phyloP scores from a whole-genome alignment of 2,329 filamentous ascomycete genomes.

The Penicillium sp. region DNA sequence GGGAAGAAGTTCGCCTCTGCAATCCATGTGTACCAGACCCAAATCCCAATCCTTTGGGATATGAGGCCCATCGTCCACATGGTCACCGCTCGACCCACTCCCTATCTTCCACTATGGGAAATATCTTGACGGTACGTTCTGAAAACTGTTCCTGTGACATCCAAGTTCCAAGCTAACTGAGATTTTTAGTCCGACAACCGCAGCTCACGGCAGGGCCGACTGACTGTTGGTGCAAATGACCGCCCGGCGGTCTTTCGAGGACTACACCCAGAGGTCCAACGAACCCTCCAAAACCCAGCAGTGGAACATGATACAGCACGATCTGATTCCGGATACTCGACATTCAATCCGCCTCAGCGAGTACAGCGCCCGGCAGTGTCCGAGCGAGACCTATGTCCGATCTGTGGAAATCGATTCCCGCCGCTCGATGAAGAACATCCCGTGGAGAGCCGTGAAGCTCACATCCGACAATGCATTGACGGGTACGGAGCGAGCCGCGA shows the following conservation, averaged over 20 bases:
- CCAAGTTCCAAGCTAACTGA: background rate
- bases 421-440: constrained; percentile 41
- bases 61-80: constrained; percentile 28
- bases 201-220: constrained; percentile 25
- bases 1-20: constrained; percentile 71
- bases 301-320: background rate
- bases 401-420: constrained; percentile 48
- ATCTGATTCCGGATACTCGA: constrained; percentile 2
- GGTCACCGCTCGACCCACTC: constrained; percentile 27
- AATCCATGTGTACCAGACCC: constrained; percentile 75
- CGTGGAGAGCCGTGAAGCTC: constrained; percentile 48
- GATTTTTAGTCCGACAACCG: constrained; percentile 6
- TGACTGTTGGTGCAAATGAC: constrained; percentile 30
- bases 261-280: background rate
- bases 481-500: constrained; percentile 28
- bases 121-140: constrained; percentile 9
- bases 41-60: constrained; percentile 58
- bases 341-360: constrained; percentile 1
- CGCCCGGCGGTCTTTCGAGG: constrained; percentile 23
- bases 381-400: constrained; percentile 53
- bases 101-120: constrained; percentile 23
- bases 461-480: constrained; percentile 52
- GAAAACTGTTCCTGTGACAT: background rate
- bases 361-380: constrained; percentile 30
- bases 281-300: background rate